Percentiles rank a stretch among this genome's conserved stretches.
Conservation (phyloP, 352 stramenopile genomes). For the Pythium oligandrum region DNA sequence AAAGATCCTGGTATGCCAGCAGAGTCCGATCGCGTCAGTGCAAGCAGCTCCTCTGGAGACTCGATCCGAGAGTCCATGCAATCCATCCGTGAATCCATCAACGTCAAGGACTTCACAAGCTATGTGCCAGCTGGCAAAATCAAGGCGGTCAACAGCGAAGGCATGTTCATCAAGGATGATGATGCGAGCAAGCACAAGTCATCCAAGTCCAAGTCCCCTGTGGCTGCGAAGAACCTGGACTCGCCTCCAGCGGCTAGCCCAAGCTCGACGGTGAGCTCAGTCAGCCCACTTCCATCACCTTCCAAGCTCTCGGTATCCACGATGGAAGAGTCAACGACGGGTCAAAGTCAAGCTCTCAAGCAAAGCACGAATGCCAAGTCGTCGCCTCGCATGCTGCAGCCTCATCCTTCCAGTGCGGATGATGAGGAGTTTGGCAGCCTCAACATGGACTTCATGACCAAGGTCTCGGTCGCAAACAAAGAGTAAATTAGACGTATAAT, state of each 20-base stretch:
- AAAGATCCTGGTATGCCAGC: constrained; percentile 15
- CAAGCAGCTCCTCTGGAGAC: constrained; percentile 1
- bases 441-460: constrained; percentile 82
- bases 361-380: not conserved
- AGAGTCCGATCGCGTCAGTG: not conserved
- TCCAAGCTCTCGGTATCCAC: constrained; percentile 1
- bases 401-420: not conserved
- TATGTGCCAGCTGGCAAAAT: constrained; percentile 43
- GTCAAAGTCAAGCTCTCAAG: not conserved
- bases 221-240: constrained; percentile 1
- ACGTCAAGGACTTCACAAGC: constrained; percentile 74
- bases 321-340: constrained; percentile 4
- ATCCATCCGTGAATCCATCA: constrained; percentile 54
- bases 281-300: constrained; percentile 1
- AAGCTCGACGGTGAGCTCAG: constrained; percentile 1
- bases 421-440: constrained; percentile 52
- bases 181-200: constrained; percentile 1
- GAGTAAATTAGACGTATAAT: too few relatives aligned
- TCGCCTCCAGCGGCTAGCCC: constrained; percentile 1
- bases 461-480: constrained; percentile 23
- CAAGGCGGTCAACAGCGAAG: constrained; percentile 60
- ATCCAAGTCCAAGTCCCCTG: not conserved
- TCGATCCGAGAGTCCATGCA: constrained; percentile 10
- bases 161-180: constrained; percentile 35
- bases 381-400: too few relatives aligned